These are phyloP conservation scores for Fusarium sororula DNA, from an alignment of 2,329 filamentous ascomycete species.

Conservation along the genomic window DNA sequence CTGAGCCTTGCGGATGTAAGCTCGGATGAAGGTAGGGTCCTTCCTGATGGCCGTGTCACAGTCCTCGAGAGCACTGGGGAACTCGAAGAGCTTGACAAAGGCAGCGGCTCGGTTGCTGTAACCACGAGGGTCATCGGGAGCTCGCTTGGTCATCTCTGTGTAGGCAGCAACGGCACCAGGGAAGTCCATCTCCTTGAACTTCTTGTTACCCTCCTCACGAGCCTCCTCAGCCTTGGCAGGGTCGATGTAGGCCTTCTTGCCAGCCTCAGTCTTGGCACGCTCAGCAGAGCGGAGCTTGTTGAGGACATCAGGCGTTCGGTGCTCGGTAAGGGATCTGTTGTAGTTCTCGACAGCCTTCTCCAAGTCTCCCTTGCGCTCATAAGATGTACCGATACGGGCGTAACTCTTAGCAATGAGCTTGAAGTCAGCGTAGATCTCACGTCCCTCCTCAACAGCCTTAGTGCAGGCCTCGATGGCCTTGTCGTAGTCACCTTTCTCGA, in stretches of 20 bases:
- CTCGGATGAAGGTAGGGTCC: conserved; percentile 91
- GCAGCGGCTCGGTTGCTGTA: conserved; percentile 98
- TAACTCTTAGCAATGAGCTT: conserved; percentile 99
- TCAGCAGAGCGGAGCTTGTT: conserved; percentile 91
- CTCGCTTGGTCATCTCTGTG: conserved; percentile 95
- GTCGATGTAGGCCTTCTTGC: conserved; percentile 84
- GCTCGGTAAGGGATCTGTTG: conserved; percentile 93
- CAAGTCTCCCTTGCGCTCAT: conserved; percentile 89
- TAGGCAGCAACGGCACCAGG: conserved; percentile 94
- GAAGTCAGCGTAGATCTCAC: conserved; percentile 91
- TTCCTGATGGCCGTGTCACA: conserved; percentile 91
- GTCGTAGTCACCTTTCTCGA: conserved; percentile 95
- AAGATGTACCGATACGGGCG: conserved; percentile 90
- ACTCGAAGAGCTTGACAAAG: conserved; percentile 95
- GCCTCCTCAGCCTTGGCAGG: conserved; percentile 94
- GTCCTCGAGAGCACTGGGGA: conserved; percentile 92
- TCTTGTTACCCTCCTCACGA: conserved; percentile 91
- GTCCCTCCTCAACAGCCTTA: conserved; percentile 89
- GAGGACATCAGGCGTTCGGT: conserved; percentile 93
- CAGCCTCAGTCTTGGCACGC: conserved; percentile 81
- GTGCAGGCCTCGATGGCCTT: conserved; percentile 87
- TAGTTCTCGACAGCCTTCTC: conserved; percentile 86
- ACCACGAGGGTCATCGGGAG: conserved; percentile 89
- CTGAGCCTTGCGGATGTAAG: conserved; percentile 96
- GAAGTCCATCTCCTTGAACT: conserved; percentile 98